Percentiles rank a stretch among this genome's conserved stretches.
phyloP scores from a whole-genome alignment of 2,329 filamentous ascomycete species.

The Exophiala xenobiotica region DNA sequence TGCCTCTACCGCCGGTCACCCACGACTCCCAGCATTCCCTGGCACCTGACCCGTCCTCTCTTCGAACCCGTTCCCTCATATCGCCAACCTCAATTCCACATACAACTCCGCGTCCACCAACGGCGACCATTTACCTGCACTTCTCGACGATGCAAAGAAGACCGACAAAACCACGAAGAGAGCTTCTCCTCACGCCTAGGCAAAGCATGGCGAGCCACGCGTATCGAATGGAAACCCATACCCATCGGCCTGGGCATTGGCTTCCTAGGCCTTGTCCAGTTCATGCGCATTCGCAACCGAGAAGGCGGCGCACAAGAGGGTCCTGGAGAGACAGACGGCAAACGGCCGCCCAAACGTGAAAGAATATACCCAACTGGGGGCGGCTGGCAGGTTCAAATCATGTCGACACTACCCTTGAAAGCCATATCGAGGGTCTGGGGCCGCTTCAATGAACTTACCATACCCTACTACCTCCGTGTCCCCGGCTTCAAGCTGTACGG shows the following conservation, averaged over 20 bases:
- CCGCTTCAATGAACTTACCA: slow-evolving; percentile 81
- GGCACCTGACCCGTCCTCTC: background rate
- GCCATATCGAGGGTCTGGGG: slow-evolving; percentile 88
- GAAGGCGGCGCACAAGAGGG: slow-evolving; percentile 48
- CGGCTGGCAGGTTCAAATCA: slow-evolving; percentile 83
- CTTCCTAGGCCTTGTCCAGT: slow-evolving; percentile 78
- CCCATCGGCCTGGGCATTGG: slow-evolving; percentile 82
- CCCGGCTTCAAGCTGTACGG: slow-evolving; percentile 92
- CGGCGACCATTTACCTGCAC: slow-evolving; percentile 39
- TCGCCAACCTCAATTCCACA: background rate
- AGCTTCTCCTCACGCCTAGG: slow-evolving; percentile 59
- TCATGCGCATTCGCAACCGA: slow-evolving; percentile 68
- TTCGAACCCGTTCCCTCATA: slow-evolving; percentile 1
- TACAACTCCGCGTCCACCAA: slow-evolving; percentile 13
- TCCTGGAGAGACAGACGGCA: slow-evolving; percentile 38
- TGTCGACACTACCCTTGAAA: slow-evolving; percentile 90
- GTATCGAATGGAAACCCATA: slow-evolving; percentile 85
- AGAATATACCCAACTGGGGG: slow-evolving; percentile 79
- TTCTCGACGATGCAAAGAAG: slow-evolving; percentile 42
- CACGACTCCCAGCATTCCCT: background rate
- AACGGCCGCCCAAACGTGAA: slow-evolving; percentile 52
- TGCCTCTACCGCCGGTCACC: slow-evolving; percentile 26
- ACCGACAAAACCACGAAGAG: slow-evolving; percentile 46
- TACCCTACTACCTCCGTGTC: slow-evolving; percentile 82
- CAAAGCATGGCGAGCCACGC: slow-evolving; percentile 61